These are phyloP conservation scores for Pythium aquatile DNA, from an alignment of 352 stramenopile species.

Conservation along the genomic window DNA sequence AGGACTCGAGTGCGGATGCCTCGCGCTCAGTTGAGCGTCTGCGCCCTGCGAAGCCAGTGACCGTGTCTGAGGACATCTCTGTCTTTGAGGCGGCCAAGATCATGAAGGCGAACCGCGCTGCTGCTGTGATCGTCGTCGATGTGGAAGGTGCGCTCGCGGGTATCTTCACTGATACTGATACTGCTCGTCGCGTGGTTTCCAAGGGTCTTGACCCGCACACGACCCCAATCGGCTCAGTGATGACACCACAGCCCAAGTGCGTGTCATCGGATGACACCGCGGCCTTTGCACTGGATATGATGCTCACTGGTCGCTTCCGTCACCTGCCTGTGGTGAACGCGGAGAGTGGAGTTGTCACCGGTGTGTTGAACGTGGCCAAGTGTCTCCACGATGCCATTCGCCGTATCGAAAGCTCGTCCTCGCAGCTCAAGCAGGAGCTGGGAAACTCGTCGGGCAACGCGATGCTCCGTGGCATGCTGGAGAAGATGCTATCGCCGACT, in stretches of 20 bases:
- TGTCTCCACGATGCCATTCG: conserved; percentile 98
- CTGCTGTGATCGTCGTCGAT: conserved; percentile 91
- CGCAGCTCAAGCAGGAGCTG: conserved; percentile 76
- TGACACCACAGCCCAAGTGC: conserved; percentile 84
- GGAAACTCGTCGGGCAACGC: conserved; percentile 53
- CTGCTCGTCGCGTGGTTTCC: conserved; percentile 75
- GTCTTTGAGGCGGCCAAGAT: conserved; percentile 88
- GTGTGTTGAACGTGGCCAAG: conserved; percentile 97
- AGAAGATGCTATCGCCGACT: conserved; percentile 86
- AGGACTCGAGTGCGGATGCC: conserved; percentile 38
- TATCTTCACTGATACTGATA: conserved; percentile 95
- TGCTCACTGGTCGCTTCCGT: conserved; percentile 91
- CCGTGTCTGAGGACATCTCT: conserved; percentile 67
- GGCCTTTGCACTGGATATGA: conserved; percentile 80
- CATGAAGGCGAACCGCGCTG: conserved; percentile 90
- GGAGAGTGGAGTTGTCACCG: conserved; percentile 85
- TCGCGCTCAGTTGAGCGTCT: conserved; percentile 77
- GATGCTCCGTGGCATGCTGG: conserved; percentile 76
- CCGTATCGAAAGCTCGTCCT: conserved; percentile 92
- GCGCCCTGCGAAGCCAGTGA: conserved; percentile 88
- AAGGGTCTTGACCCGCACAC: conserved; percentile 65
- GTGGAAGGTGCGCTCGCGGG: conserved; percentile 85
- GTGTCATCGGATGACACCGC: conserved; percentile 83
- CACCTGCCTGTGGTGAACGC: conserved; percentile 95
- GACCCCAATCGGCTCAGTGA: conserved; percentile 73